Conservation (phyloP, 2,329 filamentous ascomycete species). For the Pseudocercospora vitis region DNA sequence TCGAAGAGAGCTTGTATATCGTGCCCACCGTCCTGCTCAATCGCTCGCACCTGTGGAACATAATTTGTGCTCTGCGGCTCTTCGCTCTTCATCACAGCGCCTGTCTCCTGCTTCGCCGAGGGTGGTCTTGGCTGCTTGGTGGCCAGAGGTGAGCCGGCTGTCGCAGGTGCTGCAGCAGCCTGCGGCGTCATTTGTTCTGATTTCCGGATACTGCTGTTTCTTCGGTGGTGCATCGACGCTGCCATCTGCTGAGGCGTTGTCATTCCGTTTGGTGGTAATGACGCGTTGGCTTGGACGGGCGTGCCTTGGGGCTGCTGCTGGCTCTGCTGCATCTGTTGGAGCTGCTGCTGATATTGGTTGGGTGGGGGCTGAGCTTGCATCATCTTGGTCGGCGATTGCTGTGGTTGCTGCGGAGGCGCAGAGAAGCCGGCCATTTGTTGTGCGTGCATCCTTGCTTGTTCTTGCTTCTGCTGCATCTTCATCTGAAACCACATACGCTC, state of each 20-base stretch:
- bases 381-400: conserved; percentile 36
- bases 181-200: conserved; percentile 36
- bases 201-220: conserved; percentile 34
- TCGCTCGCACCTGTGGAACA: conserved; percentile 27
- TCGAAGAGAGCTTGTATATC: conserved; percentile 64
- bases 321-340: conserved; percentile 32
- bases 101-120: conserved; percentile 34
- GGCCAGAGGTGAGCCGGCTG: conserved; percentile 34
- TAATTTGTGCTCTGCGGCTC: conserved; percentile 38
- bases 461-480: conserved; percentile 46
- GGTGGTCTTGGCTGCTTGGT: conserved; percentile 33
- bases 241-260: conserved; percentile 49
- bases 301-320: conserved; percentile 41
- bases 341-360: conserved; percentile 27
- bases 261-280: conserved; percentile 49
- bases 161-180: conserved; percentile 17
- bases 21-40: conserved; percentile 62
- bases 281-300: conserved; percentile 49
- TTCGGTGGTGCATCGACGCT: conserved; percentile 37
- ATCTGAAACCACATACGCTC: conserved; percentile 66
- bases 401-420: conserved; percentile 19
- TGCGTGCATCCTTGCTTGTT: conserved; percentile 37
- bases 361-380: conserved; percentile 33
- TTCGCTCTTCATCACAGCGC: conserved; percentile 36
- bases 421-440: conserved; percentile 44